These are phyloP conservation scores for Ophiocordyceps camponoti-leonardi DNA, from an alignment of 2,329 filamentous ascomycete species.

Conservation along the genomic window DNA sequence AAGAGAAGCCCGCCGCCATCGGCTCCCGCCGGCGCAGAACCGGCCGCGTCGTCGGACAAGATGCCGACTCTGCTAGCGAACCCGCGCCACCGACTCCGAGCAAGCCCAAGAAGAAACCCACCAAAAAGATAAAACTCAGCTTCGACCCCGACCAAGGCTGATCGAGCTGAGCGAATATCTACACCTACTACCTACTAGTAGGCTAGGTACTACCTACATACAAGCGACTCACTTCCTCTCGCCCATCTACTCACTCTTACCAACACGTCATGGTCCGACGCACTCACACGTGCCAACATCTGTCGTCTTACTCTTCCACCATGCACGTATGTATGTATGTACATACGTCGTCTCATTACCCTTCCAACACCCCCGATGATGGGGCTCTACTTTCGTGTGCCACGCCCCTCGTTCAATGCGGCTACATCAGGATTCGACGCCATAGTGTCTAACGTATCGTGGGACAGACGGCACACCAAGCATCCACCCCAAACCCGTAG, in stretches of 20 bases:
- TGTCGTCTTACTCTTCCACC: not conserved
- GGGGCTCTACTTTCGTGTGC: not conserved
- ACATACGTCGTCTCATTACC: not conserved
- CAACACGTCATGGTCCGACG: not conserved
- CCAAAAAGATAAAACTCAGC: slow-evolving; percentile 50
- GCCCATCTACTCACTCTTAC: not conserved
- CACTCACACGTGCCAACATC: too few species aligned
- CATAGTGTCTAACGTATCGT: not conserved
- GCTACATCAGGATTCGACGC: too few species aligned
- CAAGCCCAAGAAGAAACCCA: slow-evolving; percentile 25
- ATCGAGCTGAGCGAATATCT: slow-evolving; percentile 3
- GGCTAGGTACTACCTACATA: too few species aligned
- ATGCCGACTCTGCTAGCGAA: slow-evolving; percentile 3
- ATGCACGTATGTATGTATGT: too few species aligned
- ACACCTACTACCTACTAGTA: too few species aligned
- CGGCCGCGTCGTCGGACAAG: slow-evolving; percentile 16
- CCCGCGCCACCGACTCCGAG: slow-evolving; percentile 8
- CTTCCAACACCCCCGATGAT: not conserved
- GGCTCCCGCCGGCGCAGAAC: slow-evolving; percentile 36
- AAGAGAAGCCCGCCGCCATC: slow-evolving; percentile 9
- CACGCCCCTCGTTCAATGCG: not conserved
- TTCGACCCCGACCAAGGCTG: slow-evolving; percentile 43
- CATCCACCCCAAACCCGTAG: slow-evolving; percentile 10
- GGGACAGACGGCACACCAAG: not conserved
- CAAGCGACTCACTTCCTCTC: not conserved